Percentiles rank a stretch among this genome's conserved stretches.
Conservation (phyloP, 495 filamentous ascomycete species). For the Penicillium chermesinum region DNA sequence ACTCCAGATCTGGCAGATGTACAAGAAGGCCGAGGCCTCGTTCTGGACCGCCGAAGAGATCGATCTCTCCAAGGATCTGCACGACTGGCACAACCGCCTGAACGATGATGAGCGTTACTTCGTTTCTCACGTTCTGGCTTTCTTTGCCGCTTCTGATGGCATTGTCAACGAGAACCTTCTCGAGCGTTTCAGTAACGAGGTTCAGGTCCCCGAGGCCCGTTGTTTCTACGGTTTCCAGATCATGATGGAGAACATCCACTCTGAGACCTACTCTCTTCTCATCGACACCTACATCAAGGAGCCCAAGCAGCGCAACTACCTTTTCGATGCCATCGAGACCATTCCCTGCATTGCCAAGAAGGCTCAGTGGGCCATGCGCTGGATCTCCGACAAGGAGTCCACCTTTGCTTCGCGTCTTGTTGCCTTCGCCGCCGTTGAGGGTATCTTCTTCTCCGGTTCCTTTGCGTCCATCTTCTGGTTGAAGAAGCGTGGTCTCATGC, state of each 20-base stretch:
- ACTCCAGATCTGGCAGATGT: constrained; percentile 97
- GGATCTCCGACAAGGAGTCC: constrained; percentile 88
- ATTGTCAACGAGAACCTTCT: constrained; percentile 99
- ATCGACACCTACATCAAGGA: constrained; percentile 99
- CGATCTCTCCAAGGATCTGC: constrained; percentile 95
- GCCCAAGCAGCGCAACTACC: constrained; percentile 86
- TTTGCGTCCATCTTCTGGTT: constrained; percentile 99
- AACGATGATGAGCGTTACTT: constrained; percentile 98
- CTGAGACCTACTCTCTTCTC: constrained; percentile 97
- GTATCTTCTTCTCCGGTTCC: constrained; percentile 99
- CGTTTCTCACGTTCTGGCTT: constrained; percentile 95
- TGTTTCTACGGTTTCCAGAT: constrained; percentile 99
- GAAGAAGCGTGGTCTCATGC: constrained; percentile 99
- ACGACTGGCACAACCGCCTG: constrained; percentile 97
- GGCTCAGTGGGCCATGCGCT: constrained; percentile 93
- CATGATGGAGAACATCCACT: constrained; percentile 99
- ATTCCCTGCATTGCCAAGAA: constrained; percentile 97
- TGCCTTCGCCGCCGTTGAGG: constrained; percentile 96
- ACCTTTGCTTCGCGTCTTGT: constrained; percentile 95
- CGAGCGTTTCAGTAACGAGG: constrained; percentile 95
- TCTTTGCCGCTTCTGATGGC: constrained; percentile 99
- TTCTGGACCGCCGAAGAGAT: constrained; percentile 99
- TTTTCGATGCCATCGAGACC: constrained; percentile 98
- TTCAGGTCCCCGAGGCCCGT: constrained; percentile 94
- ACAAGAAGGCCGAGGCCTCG: constrained; percentile 99